Evolutionary conservation across 176 grass and related monocot genomes (phyloP).

Genomic region (Hsuehochloa calcarea): DNA sequence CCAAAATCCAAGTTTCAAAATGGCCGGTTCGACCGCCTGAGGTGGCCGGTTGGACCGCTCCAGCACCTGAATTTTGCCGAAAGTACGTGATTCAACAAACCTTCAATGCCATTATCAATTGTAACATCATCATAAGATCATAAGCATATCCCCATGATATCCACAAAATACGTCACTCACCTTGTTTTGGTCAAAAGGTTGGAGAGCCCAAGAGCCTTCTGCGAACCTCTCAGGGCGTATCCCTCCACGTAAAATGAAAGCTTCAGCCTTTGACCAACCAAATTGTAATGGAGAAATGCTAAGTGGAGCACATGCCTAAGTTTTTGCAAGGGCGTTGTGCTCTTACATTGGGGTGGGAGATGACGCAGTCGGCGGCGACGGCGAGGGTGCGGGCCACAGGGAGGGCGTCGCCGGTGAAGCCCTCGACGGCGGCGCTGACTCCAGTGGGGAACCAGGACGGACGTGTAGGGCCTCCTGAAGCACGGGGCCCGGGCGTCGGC

Average conservation of each 20-base stretch:
- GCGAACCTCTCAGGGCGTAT: conserved; percentile 88
- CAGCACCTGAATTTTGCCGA: too few relatives aligned
- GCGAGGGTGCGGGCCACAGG: conserved; percentile 65
- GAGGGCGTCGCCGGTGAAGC: conserved; percentile 88
- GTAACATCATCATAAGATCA: too few relatives aligned
- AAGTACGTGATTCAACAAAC: too few relatives aligned
- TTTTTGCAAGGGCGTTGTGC: background rate
- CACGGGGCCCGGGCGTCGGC: background rate
- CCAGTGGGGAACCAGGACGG: conserved; percentile 90
- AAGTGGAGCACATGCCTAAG: background rate
- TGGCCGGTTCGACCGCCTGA: too few relatives aligned
- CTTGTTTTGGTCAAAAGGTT: conserved; percentile 87
- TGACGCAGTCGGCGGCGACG: conserved; percentile 71
- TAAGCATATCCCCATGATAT: too few relatives aligned
- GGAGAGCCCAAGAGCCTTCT: conserved; percentile 74
- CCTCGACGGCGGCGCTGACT: conserved; percentile 72
- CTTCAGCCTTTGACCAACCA: background rate
- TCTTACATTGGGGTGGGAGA: conserved; percentile 89
- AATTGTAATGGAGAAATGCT: background rate
- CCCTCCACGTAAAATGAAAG: conserved; percentile 68
- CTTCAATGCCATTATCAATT: too few relatives aligned
- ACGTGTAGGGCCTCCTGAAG: conserved; percentile 80
- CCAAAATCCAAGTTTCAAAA: too few relatives aligned
- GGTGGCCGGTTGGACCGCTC: too few relatives aligned
- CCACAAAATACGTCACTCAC: too few relatives aligned